Evolutionary conservation across 805 yeast genomes (phyloP), one percentile per base, ranked within the genome.

Genomic region (Komagataella phaffii): DNA sequence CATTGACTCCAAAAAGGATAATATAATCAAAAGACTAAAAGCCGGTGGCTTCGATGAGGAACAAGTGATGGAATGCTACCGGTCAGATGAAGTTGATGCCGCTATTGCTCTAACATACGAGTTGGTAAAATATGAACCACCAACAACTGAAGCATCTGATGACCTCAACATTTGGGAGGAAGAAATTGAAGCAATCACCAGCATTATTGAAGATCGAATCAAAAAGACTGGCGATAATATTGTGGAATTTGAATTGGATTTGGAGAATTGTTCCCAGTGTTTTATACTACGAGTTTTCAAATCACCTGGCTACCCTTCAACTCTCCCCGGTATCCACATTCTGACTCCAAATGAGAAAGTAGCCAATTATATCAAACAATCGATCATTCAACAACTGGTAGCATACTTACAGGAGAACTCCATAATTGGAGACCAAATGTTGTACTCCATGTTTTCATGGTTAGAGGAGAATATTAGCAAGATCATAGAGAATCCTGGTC

Each of bases 401-500:
- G 61, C 66, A 8, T 71, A 74, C 55, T 57, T 83, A 2, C 57
- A 66, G 3, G 69, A 71, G 2, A 65, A 68, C 40, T 68, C 70
- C 8, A 58, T 80, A 4, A 30, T 83, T 3, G 96, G 96, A 1
- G 87, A 81, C 58, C 80, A 85, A 59, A 77, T 83, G 67, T 64
- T 89, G 1, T 85, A 71, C 61, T 68, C 80, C 5, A 70, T 88
- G n/a, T 69, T 80, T 50, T 95, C 88, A 55, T 89, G 95, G 90
- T 59, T 90, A 17, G 83, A 84, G 56, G 81, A 77, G 14, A 78
- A 85, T 57, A 66, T 83, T 47, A 65, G 70, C 4, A 63, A 64
- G 2, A 72, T 89, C 12, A 75, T 85, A 7, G 78, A 80, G 46
- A 73, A 82, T 52, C 98, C 98, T 0, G 95, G 96, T 0, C 80